A percentile compares a stretch with the other conserved stretches of the same genome.
Evolutionary conservation across 2,329 filamentous ascomycete species (phyloP).

Genomic region (Celoporthe dispersa): DNA sequence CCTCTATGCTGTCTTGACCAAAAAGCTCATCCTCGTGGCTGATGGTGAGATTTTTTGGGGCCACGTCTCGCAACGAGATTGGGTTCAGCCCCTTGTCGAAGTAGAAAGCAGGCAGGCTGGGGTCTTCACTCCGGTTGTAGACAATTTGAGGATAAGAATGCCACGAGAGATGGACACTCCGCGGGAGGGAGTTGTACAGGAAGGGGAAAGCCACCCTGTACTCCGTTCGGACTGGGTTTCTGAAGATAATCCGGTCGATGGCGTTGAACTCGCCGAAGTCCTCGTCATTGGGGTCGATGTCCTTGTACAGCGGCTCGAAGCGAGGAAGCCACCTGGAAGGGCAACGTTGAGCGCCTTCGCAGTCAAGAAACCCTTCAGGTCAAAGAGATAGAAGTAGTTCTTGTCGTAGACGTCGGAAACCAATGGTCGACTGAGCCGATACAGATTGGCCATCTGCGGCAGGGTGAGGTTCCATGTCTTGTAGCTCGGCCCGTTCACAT

Average conservation of each 20-base stretch:
- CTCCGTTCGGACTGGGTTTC: slow-evolving; percentile 91
- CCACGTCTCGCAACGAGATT: slow-evolving; percentile 92
- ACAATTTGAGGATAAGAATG: slow-evolving; percentile 93
- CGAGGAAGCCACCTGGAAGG: slow-evolving; percentile 94
- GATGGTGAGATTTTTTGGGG: slow-evolving; percentile 88
- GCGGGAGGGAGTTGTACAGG: slow-evolving; percentile 92
- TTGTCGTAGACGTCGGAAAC: slow-evolving; percentile 91
- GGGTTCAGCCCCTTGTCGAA: slow-evolving; percentile 98
- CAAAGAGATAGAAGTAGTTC: slow-evolving; percentile 98
- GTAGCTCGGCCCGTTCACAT: slow-evolving; percentile 97
- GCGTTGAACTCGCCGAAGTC: slow-evolving; percentile 99
- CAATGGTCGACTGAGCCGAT: slow-evolving; percentile 87
- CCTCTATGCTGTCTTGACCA: slow-evolving; percentile 74
- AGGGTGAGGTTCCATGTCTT: slow-evolving; percentile 92
- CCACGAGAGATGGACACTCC: slow-evolving; percentile 92
- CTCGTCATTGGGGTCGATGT: slow-evolving; percentile 97
- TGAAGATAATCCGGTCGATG: slow-evolving; percentile 98
- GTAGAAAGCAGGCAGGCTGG: slow-evolving; percentile 91
- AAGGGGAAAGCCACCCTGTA: slow-evolving; percentile 94
- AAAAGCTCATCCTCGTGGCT: slow-evolving; percentile 96
- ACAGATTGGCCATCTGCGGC: slow-evolving; percentile 94
- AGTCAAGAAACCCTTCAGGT: slow-evolving; percentile 90
- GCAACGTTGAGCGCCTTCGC: slow-evolving; percentile 97
- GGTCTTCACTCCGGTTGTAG: slow-evolving; percentile 85
- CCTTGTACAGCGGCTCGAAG: slow-evolving; percentile 97